Base-by-base conservation (phyloP, 768 basidiomycete genomes). In the Crucibulum laeve region DNA sequence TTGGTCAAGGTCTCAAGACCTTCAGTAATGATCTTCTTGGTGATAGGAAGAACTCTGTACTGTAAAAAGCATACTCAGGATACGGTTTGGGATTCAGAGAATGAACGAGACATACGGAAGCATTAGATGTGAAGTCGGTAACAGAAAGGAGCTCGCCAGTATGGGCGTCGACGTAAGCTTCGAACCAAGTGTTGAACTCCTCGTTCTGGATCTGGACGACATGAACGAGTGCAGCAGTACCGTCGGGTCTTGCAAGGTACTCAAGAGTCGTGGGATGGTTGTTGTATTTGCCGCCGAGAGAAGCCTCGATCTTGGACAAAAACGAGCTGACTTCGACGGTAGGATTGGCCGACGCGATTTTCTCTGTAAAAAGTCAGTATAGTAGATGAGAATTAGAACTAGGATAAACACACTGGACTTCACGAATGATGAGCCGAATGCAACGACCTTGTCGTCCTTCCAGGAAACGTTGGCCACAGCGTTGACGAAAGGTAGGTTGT, bases 101-200 rank as follows among this genome's bases (percentile, higher is more conserved):
- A 10, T n/a, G n/a, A n/a, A n/a, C 4, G n/a, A n/a, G 24, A 59
- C 67, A 44, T 46, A 74, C 70, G 4, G 71, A 61, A 14, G 69
- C 69, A 26, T 69, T 56, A 5, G 68, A 53, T 22, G 72, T 76
- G 57, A 77, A 80, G 53, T 82, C 76, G 24, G 72, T 71, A 15
- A 77, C 64, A 13, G 69, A 64, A 19, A 77, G 54, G 25, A 82
- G 52, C 24, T 74, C 71, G 14, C 74, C 74, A n/a, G 70, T 61
- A 47, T 74, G 72, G 4, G 76, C 79, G 49, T 82, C 79, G 35
- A 82, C 69, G 44, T 76, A 78, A 0, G 76, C 79, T 56, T 82
- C 75, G 50, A 68, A 72, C 74, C 75, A 82, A 6, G 71, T 64
- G 35, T 73, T 56, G 4, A 55, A 52, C 2, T 51, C 46, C 11